Percentiles rank a stretch among this genome's conserved stretches.
phyloP scores from a whole-genome alignment of 176 grass and related monocot genomes.

The Elymus sibiricus region DNA sequence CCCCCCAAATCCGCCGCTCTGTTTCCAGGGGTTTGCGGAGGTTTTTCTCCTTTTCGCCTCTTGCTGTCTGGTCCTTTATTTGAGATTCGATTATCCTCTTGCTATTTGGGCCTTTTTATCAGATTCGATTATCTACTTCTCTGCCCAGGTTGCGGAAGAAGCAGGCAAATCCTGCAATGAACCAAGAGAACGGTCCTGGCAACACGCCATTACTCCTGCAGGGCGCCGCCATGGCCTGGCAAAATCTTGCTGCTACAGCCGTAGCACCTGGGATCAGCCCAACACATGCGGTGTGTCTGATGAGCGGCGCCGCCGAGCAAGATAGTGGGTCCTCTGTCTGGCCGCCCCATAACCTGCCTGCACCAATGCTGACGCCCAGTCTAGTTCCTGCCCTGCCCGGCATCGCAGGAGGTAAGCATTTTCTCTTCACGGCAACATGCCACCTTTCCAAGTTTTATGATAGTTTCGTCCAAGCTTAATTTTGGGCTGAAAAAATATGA shows the following conservation, averaged over 20 bases:
- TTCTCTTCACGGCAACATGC: conserved; percentile 3
- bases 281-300: conserved; percentile 13
- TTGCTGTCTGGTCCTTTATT: no score
- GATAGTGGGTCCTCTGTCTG: background rate
- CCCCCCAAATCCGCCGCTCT: background rate
- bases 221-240: background rate
- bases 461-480: background rate
- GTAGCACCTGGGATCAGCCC: background rate
- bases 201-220: background rate
- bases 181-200: background rate
- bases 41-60: background rate
- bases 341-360: conserved; percentile 25
- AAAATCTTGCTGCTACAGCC: conserved; percentile 1
- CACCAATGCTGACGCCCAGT: background rate
- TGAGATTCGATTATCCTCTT: background rate
- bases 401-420: conserved; percentile 25
- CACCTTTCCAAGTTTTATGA: background rate
- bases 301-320: conserved; percentile 11
- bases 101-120: background rate
- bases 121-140: conserved; percentile 13
- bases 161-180: conserved; percentile 13
- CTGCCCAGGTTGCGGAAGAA: conserved; percentile 19
- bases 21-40: conserved; percentile 7
- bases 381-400: conserved; percentile 18
- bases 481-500: background rate